phyloP scores from a whole-genome alignment of 2,329 filamentous ascomycete genomes.

The Aschersonia sp. region DNA sequence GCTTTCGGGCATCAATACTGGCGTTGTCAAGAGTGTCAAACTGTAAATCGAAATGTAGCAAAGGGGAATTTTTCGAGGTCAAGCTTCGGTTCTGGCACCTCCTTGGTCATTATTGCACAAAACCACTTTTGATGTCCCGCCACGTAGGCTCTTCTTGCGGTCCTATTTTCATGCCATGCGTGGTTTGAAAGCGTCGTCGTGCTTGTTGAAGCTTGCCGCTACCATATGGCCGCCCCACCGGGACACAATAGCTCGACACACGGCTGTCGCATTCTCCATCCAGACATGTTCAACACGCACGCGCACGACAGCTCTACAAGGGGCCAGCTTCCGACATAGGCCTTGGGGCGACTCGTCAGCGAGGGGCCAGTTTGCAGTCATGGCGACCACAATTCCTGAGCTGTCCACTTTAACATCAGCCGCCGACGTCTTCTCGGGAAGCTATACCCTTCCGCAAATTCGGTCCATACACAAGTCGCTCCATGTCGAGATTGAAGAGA shows the following conservation, averaged over 20 bases:
- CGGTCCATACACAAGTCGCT: slow-evolving; percentile 46
- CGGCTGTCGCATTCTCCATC: no score
- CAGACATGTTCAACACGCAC: no score
- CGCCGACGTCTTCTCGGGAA: slow-evolving; percentile 38
- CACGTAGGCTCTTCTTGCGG: neutral
- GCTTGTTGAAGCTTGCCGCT: no score
- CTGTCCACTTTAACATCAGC: slow-evolving; percentile 32
- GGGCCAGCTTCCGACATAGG: no score
- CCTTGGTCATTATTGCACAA: neutral
- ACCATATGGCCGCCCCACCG: neutral
- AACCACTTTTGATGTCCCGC: neutral
- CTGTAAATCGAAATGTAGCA: slow-evolving; percentile 34
- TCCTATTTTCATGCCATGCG: no score
- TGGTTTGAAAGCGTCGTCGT: no score
- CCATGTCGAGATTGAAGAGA: slow-evolving; percentile 46
- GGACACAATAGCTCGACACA: neutral
- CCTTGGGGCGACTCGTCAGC: neutral
- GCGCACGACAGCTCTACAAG: no score
- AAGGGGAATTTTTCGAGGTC: neutral
- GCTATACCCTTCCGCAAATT: slow-evolving; percentile 47
- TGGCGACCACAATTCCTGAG: slow-evolving; percentile 20
- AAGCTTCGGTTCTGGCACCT: no score
- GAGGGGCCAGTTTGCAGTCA: neutral
- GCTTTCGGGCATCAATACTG: slow-evolving; percentile 86
- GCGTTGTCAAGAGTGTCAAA: slow-evolving; percentile 85